Percentiles rank a stretch among this genome's conserved stretches.
phyloP scores from a whole-genome alignment of 2,329 filamentous ascomycete species.

The Penicillium sp. region DNA sequence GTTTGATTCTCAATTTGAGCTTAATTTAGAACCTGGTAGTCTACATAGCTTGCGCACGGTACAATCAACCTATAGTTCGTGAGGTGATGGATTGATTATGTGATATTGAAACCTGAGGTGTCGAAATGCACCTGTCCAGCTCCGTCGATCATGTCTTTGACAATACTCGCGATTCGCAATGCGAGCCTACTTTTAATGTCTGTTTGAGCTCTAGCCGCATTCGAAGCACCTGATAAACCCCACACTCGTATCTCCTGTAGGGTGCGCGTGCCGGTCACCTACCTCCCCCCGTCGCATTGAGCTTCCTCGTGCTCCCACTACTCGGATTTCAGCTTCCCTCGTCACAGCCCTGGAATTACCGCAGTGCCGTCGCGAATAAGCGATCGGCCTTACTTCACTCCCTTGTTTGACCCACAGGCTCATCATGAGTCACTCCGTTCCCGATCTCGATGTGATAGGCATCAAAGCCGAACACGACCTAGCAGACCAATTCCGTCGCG shows the following conservation, averaged over 20 bases:
- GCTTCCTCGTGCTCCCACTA: conserved; percentile 7
- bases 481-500: conserved; percentile 63
- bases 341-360: neutral
- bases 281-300: conserved; percentile 8
- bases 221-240: too few relatives aligned
- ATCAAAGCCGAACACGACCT: conserved; percentile 64
- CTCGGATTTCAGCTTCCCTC: conserved; percentile 1
- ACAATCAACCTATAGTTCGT: neutral
- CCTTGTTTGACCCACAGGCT: neutral
- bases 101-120: conserved; percentile 25
- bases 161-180: conserved; percentile 3
- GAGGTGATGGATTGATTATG: conserved; percentile 2
- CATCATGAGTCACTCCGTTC: conserved; percentile 41
- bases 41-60: neutral
- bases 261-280: conserved; percentile 4
- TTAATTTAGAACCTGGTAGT: neutral
- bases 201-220: neutral
- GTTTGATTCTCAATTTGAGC: neutral
- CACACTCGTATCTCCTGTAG: neutral
- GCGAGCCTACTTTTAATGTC: conserved; percentile 1
- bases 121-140: conserved; percentile 4
- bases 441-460: conserved; percentile 51
- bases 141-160: conserved; percentile 16
- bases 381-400: neutral
- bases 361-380: neutral